These are phyloP conservation scores for Actinomucor elegans DNA, from an alignment of 371 early-diverging fungal species.

Conservation along the genomic window DNA sequence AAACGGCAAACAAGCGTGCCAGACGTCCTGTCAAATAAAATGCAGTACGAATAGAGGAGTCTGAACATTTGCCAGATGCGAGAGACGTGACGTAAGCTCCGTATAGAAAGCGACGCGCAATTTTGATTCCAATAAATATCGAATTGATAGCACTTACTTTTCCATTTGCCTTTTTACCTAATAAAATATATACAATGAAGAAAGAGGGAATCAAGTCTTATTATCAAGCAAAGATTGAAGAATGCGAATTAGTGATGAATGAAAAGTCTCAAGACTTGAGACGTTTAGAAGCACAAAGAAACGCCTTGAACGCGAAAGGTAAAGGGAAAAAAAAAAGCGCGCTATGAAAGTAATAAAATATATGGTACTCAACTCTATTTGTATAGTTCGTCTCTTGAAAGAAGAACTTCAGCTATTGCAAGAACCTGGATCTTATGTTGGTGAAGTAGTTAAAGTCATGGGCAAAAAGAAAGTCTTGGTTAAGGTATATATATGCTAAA, in stretches of 20 bases:
- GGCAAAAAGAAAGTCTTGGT: conserved; percentile 99
- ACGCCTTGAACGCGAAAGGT: conserved; percentile 95
- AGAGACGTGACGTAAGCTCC: no score
- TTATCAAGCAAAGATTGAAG: conserved; percentile 83
- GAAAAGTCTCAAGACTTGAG: conserved; percentile 94
- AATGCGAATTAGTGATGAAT: conserved; percentile 84
- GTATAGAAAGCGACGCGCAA: no score
- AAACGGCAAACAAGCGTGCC: no score
- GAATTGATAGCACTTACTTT: no score
- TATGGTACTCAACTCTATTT: neutral
- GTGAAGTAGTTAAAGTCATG: conserved; percentile 99
- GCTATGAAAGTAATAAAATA: neutral
- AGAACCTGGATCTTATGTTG: conserved; percentile 98
- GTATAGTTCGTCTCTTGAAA: conserved; percentile 91
- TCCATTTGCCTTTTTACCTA: neutral
- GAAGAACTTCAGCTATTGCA: conserved; percentile 98
- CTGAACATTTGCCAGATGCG: no score
- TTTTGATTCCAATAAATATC: no score
- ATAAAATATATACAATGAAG: conserved; percentile 32
- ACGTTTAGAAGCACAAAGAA: conserved; percentile 98
- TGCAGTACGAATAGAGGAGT: no score
- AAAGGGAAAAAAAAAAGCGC: conserved; percentile 4
- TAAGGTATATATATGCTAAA: conserved; percentile 63
- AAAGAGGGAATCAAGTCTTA: conserved; percentile 69
- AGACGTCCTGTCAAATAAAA: no score